A percentile compares a stretch with the other conserved stretches of the same genome.
Conservation (phyloP, 345 rosid species). For the Corymbia maculata region DNA sequence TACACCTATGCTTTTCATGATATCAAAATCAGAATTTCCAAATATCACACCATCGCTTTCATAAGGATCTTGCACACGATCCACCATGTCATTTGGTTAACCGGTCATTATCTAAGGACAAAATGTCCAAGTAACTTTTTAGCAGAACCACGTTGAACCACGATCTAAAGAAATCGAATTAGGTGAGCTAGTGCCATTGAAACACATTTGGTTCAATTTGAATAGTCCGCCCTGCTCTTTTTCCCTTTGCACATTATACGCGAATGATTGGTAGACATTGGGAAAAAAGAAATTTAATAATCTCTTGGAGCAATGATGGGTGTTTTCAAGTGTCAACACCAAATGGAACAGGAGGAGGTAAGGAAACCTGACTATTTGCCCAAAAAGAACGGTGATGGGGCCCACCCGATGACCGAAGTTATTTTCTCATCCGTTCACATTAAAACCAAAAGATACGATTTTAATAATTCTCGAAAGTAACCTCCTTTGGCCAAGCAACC, state of each 20-base stretch:
- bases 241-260: background rate
- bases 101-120: background rate
- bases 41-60: background rate
- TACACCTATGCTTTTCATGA: background rate
- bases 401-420: background rate
- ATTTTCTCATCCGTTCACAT: background rate
- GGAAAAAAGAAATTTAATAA: no score
- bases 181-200: background rate
- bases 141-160: background rate
- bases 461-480: background rate
- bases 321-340: background rate
- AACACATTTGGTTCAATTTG: background rate
- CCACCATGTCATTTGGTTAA: background rate
- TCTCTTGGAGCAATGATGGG: background rate
- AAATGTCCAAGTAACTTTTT: background rate
- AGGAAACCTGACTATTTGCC: background rate
- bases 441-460: background rate
- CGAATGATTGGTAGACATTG: background rate
- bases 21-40: background rate
- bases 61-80: background rate
- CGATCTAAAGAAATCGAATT: background rate
- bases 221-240: background rate
- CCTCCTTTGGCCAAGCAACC: background rate
- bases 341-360: background rate
- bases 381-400: background rate